Conservation (phyloP, 257 asterid species). For the Dorcoceras hygrometricum region DNA sequence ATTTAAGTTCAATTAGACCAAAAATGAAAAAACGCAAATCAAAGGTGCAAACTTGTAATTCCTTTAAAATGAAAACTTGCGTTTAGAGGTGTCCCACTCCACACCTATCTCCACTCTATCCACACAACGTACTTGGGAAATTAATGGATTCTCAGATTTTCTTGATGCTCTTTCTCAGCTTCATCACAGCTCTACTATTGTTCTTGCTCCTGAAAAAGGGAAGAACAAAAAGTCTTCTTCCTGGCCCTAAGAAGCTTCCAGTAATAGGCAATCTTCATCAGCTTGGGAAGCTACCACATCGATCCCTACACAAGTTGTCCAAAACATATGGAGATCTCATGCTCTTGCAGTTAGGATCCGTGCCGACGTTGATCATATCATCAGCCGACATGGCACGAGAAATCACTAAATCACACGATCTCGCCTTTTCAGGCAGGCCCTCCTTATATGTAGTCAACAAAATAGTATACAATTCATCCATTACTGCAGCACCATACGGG, state of each 20-base stretch:
- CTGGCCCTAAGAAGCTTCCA: slow-evolving; percentile 33
- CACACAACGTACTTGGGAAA: no score
- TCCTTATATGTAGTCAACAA: neutral
- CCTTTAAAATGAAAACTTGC: no score
- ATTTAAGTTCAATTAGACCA: no score
- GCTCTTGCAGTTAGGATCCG: slow-evolving; percentile 36
- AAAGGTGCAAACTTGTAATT: no score
- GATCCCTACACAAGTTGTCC: slow-evolving; percentile 29
- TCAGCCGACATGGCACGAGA: slow-evolving; percentile 33
- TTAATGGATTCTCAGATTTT: neutral
- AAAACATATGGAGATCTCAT: slow-evolving; percentile 36
- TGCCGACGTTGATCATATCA: slow-evolving; percentile 30
- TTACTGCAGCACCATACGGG: slow-evolving; percentile 30
- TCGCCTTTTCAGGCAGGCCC: slow-evolving; percentile 33
- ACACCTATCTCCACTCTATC: no score
- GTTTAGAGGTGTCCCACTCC: no score
- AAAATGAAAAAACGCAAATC: no score
- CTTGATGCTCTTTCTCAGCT: neutral
- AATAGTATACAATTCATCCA: slow-evolving; percentile 10
- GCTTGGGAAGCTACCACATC: slow-evolving; percentile 37
- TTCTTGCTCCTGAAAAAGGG: neutral
- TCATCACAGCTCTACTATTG: neutral
- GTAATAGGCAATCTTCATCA: slow-evolving; percentile 45
- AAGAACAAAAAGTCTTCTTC: neutral
- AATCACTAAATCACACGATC: slow-evolving; percentile 34